phyloP scores from a whole-genome alignment of 2,329 filamentous ascomycete species.

The Exutisphaerella laricina region DNA sequence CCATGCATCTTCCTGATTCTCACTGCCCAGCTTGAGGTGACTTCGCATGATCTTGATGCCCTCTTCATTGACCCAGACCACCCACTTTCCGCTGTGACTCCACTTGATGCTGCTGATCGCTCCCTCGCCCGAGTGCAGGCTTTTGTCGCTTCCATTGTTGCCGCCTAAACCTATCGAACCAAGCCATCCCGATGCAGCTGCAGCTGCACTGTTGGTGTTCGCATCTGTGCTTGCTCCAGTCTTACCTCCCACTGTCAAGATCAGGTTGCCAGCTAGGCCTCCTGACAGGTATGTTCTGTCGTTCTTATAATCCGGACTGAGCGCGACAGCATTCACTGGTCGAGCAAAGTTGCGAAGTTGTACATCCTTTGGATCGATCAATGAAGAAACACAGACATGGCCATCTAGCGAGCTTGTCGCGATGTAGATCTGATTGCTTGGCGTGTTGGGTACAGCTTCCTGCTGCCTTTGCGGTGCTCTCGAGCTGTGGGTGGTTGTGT shows the following conservation, averaged over 20 bases:
- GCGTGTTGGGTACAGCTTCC: slow-evolving; percentile 60
- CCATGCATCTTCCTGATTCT: slow-evolving; percentile 80
- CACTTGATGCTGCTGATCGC: slow-evolving; percentile 88
- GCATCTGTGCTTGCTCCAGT: slow-evolving; percentile 74
- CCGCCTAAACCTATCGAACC: slow-evolving; percentile 73
- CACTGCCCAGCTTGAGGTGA: slow-evolving; percentile 70
- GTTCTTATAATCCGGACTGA: slow-evolving; percentile 92
- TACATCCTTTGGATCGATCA: slow-evolving; percentile 84
- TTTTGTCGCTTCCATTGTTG: slow-evolving; percentile 74
- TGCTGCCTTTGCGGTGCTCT: slow-evolving; percentile 39
- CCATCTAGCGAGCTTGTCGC: slow-evolving; percentile 93
- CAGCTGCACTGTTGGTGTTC: slow-evolving; percentile 78
- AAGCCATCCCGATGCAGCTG: slow-evolving; percentile 78
- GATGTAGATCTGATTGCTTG: slow-evolving; percentile 88
- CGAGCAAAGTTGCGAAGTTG: slow-evolving; percentile 88
- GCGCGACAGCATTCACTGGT: slow-evolving; percentile 81
- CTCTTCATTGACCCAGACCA: slow-evolving; percentile 93
- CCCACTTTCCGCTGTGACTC: slow-evolving; percentile 87
- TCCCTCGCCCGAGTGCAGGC: slow-evolving; percentile 88
- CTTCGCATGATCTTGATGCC: slow-evolving; percentile 98
- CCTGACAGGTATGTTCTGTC: slow-evolving; percentile 88
- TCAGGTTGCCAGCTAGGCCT: slow-evolving; percentile 77
- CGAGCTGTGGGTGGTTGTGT: slow-evolving; percentile 12
- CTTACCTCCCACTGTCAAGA: slow-evolving; percentile 77
- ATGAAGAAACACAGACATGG: slow-evolving; percentile 84